A percentile compares a stretch with the other conserved stretches of the same genome.
These are phyloP conservation scores for Phlebiopsis flavidoalba DNA, from an alignment of 768 basidiomycete species.

Conservation along the genomic window DNA sequence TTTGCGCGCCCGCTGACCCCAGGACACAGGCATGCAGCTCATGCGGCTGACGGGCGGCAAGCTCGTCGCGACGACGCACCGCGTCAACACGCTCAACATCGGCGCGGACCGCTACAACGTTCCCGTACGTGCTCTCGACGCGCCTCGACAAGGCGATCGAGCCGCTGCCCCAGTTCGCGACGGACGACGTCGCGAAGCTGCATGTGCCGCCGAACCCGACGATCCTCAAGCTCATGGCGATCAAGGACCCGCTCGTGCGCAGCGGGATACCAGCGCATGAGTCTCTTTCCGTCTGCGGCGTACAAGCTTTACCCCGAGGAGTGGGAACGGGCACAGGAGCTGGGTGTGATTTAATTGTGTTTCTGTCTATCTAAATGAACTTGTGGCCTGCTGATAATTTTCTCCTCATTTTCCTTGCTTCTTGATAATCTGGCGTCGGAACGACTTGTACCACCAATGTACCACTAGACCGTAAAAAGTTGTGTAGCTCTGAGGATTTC, in stretches of 20 bases:
- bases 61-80: constrained; percentile 25
- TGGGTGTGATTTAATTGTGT: neutral
- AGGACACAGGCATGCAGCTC: constrained; percentile 21
- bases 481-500: no score
- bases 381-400: no score
- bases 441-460: no score
- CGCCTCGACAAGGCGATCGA: constrained; percentile 21
- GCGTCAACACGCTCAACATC: constrained; percentile 29
- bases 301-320: constrained; percentile 19
- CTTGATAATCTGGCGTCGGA: no score
- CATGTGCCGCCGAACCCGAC: constrained; percentile 22
- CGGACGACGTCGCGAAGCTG: constrained; percentile 18
- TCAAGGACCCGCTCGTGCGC: constrained; percentile 20
- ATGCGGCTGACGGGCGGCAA: constrained; percentile 25
- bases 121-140: constrained; percentile 26
- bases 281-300: constrained; percentile 21
- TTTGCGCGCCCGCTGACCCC: constrained; percentile 8
- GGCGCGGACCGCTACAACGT: constrained; percentile 23
- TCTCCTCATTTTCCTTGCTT: no score
- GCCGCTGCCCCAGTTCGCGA: constrained; percentile 22
- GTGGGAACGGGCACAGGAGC: neutral
- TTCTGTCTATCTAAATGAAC: no score
- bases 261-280: constrained; percentile 6
- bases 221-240: constrained; percentile 20
- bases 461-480: no score